Base-by-base conservation (phyloP, 2,329 filamentous ascomycete genomes). In the Chaetomium sp. region DNA sequence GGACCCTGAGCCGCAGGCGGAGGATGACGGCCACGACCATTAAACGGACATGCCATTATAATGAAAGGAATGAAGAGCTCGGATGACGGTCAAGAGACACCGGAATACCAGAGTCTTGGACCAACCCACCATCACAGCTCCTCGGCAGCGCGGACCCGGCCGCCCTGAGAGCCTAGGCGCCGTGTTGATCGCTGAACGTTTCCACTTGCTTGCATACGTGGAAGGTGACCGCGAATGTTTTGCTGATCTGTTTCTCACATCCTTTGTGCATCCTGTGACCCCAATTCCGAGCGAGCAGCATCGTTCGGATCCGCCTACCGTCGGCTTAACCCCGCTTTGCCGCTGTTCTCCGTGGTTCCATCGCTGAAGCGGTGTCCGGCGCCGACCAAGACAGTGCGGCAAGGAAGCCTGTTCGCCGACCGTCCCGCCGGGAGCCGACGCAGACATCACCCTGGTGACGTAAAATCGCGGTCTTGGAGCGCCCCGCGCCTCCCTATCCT, bases 1-100 rank as follows among this genome's bases (percentile, higher is more conserved):
- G 78, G 95, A 99, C 83, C 93, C 93, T 21, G 93, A 97, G 82
- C 86, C 89, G 82, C 84, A 85, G 75, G 83, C 81, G 49, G 85
- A 88, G 71, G 90, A 96, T 80, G 91, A 95, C 74, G 93, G 92
- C 64, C 92, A 96, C 79, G 92, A 90, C 62, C 92, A 96, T 81
- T 95, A 85, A 58, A 68, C 23, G 53, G 60, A 58, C 6, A 61
- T 55, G 54, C 31, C 19, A 49, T 21, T 29, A 53, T 57, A 53
- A 47, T 57, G 58, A 60, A 62, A 59, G n/a, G 19, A 59, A 56
- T 57, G 29, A 60, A 65, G 35, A 50, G 25, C 19, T 57, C 29
- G 42, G 21, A 51, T 35, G 29, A n/a, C 54, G 42, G 35, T 50
- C 33, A 60, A 49, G 47, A 31, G 25, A 57, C 10, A 29, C 16